Base-by-base conservation (phyloP, 768 basidiomycete species). In the Mycena filopes region DNA sequence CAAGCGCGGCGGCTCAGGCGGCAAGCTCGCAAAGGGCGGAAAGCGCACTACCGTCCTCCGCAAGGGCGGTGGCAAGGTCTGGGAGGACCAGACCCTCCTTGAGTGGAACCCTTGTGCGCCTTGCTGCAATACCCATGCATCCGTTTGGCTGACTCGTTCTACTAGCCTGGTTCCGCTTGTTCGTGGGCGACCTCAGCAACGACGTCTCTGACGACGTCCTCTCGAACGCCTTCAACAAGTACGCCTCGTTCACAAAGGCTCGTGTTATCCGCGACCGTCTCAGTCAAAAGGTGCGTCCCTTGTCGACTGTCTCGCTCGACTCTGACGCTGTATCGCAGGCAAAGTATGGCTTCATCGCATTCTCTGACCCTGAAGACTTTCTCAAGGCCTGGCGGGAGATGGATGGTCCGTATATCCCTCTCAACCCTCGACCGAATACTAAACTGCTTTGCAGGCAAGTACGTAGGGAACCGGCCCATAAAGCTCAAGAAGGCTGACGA, bases 311-410 rank as follows among this genome's bases (percentile, higher is more conserved):
- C n/a, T 21, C 20, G 15, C 25, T 25, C 21, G 25, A 43, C 4
- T 28, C 55, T 5, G 55, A 67, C 36, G 26, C 46, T 43, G 16
- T 57, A 23, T n/a, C 69, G 2, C 60, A 97, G 95, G 96, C 97
- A 0, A 98, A 94, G 77, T 99, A 90, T 74, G 98, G 96, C 4
- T 99, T 99, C 74, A 95, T 99, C 28, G 95, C 95, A 1, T 99
- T 99, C 78, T 94, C 93, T 46, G 98, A 99, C 74, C 98, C 98
- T 0, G 98, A 99, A 79, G 98, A 99, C 76, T 98, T 99, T 77
- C 77, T 99, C 60, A 96, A 89, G 75, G 97, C 97, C 20, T 99
- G 97, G 97, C 98, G 98, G 76, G 96, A 99, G 77, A 99, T 98
- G 96, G 96, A 98, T 77, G 97, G 96, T 94, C 70, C 38, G 92